phyloP scores from a whole-genome alignment of 73 alveolate genomes.

The Effrenium voratum region DNA sequence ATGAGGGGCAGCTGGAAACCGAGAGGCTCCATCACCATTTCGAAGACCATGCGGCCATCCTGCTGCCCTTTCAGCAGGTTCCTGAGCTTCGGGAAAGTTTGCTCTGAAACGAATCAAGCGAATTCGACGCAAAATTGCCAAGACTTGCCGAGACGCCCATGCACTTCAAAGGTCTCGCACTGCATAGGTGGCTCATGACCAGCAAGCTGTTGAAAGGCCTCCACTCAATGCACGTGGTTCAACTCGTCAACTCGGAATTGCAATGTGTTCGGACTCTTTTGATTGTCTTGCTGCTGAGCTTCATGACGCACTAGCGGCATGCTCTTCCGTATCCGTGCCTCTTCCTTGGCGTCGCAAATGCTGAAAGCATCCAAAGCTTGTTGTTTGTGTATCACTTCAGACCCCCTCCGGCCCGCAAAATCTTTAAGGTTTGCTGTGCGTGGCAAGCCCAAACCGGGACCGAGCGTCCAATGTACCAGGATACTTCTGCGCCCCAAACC shows the following conservation, averaged over 20 bases:
- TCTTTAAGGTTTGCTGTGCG: background rate
- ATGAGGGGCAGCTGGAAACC: too few species aligned
- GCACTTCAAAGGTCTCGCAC: slow-evolving; percentile 65
- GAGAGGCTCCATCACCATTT: slow-evolving; percentile 65
- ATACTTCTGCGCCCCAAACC: slow-evolving; percentile 75
- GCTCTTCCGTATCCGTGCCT: slow-evolving; percentile 78
- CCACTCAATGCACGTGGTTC: background rate
- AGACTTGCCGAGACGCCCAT: slow-evolving; percentile 12
- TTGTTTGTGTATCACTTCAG: background rate
- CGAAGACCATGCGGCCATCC: slow-evolving; percentile 89
- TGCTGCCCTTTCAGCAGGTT: slow-evolving; percentile 49
- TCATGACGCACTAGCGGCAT: slow-evolving; percentile 78
- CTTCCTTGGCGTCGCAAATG: slow-evolving; percentile 8
- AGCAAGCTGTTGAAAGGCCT: slow-evolving; percentile 82
- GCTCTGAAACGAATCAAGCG: background rate
- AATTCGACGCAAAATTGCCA: background rate
- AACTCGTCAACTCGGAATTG: background rate
- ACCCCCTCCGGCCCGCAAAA: background rate
- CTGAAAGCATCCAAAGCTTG: too few species aligned
- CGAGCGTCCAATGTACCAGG: slow-evolving; percentile 72
- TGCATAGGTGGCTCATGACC: slow-evolving; percentile 70
- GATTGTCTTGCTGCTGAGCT: background rate
- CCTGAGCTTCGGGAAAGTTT: background rate
- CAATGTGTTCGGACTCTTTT: background rate
- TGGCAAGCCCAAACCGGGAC: background rate